Base-by-base conservation (phyloP, 2,329 filamentous ascomycete species). In the Westerdykella ornata region DNA sequence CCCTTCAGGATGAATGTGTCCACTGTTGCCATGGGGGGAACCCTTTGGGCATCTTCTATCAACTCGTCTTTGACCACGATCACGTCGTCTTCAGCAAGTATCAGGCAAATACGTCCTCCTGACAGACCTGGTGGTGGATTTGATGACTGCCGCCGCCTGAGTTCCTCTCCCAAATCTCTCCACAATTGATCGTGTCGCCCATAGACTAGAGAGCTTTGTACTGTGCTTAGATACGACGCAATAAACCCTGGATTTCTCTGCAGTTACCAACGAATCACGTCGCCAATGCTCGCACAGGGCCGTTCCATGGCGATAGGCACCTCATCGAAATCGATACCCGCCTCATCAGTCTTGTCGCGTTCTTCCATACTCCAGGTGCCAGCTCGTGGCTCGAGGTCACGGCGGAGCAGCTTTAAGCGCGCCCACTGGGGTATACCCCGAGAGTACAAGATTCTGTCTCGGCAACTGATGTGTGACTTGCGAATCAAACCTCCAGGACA, bases 401-500 rank as follows among this genome's bases (percentile, higher is more conserved):
- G n/a, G n/a, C n/a, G n/a, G n/a, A n/a, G n/a, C n/a, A n/a, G n/a
- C n/a, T n/a, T n/a, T n/a, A n/a, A n/a, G n/a, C n/a, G n/a, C n/a
- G n/a, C n/a, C n/a, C n/a, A n/a, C n/a, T n/a, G n/a, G n/a, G n/a
- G n/a, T n/a, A n/a, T n/a, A n/a, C n/a, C n/a, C n/a, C 69, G 70
- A 4, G 72, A 73, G 59, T 87, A 87, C 7, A 88, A 69, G 15
- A 88, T 51, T 40, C 74, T 75, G 54, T 76, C 80, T 46, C 72
- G 71, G 63, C 75, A 75, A 43, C 75, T 74, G 42, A 87, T 73
- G 54, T 84, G 79, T 12, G 69, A 68, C 4, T 69, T 65, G n/a
- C 84, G 75, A 37, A 95, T 78, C 34, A 95, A 72, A 0, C 89
- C 89, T 0, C 82, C 75, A 0, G 89, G 88, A 0, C 88, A 87